These are phyloP conservation scores for Magnolia officinalis DNA, from an alignment of 164 flowering plant species.

Conservation along the genomic window DNA sequence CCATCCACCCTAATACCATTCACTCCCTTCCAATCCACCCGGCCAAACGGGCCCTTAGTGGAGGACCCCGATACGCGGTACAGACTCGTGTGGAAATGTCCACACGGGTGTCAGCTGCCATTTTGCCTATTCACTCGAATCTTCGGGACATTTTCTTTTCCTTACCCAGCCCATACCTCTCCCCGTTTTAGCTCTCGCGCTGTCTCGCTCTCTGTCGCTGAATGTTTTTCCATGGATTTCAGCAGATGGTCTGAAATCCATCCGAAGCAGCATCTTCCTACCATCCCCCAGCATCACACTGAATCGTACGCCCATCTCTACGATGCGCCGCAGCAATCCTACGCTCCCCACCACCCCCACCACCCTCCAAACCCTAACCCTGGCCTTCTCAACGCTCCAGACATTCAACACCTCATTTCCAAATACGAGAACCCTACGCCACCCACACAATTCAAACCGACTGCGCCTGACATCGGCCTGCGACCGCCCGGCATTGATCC, in stretches of 20 bases:
- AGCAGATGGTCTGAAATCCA: conserved; percentile 12
- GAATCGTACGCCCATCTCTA: conserved; percentile 5
- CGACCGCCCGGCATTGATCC: background rate
- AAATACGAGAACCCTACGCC: background rate
- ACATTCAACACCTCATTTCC: background rate
- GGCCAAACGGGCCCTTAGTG: too few relatives aligned
- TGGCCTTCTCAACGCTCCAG: background rate
- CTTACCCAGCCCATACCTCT: too few relatives aligned
- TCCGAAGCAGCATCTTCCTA: background rate
- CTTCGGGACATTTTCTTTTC: too few relatives aligned
- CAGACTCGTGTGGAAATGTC: too few relatives aligned
- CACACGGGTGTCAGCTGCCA: too few relatives aligned
- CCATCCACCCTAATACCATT: too few relatives aligned
- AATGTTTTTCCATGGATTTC: conserved; percentile 10
- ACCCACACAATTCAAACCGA: background rate
- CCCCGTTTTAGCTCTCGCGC: too few relatives aligned
- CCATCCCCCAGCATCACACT: conserved; percentile 4
- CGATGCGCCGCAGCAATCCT: conserved; percentile 4
- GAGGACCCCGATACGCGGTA: too few relatives aligned
- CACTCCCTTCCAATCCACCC: too few relatives aligned
- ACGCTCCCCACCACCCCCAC: conserved; percentile 1
- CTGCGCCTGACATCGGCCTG: conserved; percentile 1
- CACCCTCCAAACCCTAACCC: conserved; percentile 2
- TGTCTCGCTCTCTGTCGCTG: too few relatives aligned
- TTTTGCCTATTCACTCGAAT: too few relatives aligned